A percentile compares a stretch with the other conserved stretches of the same genome.
Evolutionary conservation across 257 asterid species (phyloP).

Genomic region (Mentha longifolia): DNA sequence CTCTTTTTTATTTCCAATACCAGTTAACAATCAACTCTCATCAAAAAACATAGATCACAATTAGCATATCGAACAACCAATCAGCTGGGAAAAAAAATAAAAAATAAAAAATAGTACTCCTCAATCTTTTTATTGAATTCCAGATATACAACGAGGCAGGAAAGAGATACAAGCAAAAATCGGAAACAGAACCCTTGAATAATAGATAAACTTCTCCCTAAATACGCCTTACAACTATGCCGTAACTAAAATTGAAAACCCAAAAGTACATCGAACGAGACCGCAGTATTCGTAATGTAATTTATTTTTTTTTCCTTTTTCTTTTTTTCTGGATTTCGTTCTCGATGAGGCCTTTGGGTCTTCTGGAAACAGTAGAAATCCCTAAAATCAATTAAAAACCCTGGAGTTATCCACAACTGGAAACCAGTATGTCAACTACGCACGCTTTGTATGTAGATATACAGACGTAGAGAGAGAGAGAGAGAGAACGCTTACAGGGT

Average conservation of each 20-base stretch:
- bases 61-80: constrained; percentile 28
- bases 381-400: constrained; percentile 43
- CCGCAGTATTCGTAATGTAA: constrained; percentile 27
- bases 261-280: constrained; percentile 35
- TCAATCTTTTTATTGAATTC: constrained; percentile 40
- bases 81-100: constrained; percentile 18
- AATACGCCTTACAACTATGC: constrained; percentile 27
- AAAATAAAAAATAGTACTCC: constrained; percentile 19
- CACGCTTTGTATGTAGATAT: neutral
- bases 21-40: constrained; percentile 45
- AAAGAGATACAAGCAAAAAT: constrained; percentile 36
- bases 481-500: constrained; percentile 29
- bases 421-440: neutral
- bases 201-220: constrained; percentile 34
- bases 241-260: constrained; percentile 30
- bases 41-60: constrained; percentile 18
- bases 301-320: neutral
- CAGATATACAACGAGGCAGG: constrained; percentile 33
- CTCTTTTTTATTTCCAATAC: constrained; percentile 36
- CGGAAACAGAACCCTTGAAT: constrained; percentile 32
- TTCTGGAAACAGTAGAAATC: constrained; percentile 41
- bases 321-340: constrained; percentile 31
- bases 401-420: constrained; percentile 34
- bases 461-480: neutral
- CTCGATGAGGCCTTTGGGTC: constrained; percentile 42